phyloP scores from a whole-genome alignment of 495 filamentous ascomycete genomes.

The Penicillium coffeae region DNA sequence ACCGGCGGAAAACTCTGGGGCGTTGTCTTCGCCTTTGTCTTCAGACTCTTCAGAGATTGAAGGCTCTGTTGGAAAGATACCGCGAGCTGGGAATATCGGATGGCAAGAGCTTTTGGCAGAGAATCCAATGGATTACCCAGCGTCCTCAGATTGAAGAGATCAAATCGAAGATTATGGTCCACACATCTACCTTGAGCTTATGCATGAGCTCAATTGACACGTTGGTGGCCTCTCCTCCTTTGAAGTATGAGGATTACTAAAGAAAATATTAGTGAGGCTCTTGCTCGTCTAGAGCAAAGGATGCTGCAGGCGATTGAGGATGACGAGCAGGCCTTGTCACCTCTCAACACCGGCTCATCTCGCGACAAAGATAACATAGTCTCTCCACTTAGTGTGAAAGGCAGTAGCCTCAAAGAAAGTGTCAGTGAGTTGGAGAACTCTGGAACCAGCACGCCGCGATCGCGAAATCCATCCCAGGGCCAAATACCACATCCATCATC shows the following conservation, averaged over 20 bases:
- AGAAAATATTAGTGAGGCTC: slow-evolving; percentile 30
- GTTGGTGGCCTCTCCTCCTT: slow-evolving; percentile 18
- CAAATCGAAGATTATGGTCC: slow-evolving; percentile 34
- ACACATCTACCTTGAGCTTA: slow-evolving; percentile 32
- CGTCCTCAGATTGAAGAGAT: slow-evolving; percentile 30
- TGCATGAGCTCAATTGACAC: slow-evolving; percentile 36
- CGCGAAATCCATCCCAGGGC: background rate
- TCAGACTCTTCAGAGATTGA: slow-evolving; percentile 24
- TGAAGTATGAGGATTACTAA: background rate
- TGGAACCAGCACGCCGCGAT: background rate
- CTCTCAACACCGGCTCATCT: background rate
- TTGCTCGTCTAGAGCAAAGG: slow-evolving; percentile 23
- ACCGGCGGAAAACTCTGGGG: slow-evolving; percentile 25
- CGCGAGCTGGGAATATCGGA: slow-evolving; percentile 23
- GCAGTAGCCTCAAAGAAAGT: background rate
- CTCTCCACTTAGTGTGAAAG: slow-evolving; percentile 5
- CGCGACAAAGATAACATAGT: slow-evolving; percentile 7
- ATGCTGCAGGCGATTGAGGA: slow-evolving; percentile 24
- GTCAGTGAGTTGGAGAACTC: background rate
- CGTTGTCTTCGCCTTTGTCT: slow-evolving; percentile 26
- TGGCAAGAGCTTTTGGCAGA: slow-evolving; percentile 32
- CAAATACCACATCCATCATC: background rate
- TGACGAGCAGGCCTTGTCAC: slow-evolving; percentile 13
- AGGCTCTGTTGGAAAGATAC: slow-evolving; percentile 27
- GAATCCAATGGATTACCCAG: slow-evolving; percentile 33